Base-by-base conservation (phyloP, 768 basidiomycete genomes). In the Ramaria sp. region DNA sequence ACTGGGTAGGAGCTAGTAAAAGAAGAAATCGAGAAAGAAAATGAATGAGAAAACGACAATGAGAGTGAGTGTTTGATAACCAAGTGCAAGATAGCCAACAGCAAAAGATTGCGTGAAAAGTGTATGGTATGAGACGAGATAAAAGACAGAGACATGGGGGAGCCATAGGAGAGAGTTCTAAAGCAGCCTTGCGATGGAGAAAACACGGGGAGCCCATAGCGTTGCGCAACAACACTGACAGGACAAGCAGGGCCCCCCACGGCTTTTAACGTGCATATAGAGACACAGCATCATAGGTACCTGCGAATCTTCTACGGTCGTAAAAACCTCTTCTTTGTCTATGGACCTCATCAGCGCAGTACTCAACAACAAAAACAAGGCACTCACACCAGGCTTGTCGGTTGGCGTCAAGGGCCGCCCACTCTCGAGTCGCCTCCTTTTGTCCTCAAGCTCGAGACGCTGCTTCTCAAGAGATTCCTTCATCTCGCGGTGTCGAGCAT, bases 401-500 rank as follows among this genome's bases (percentile, higher is more conserved):
- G 53, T 45, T 18, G 94, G 95, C 36, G 94, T 96, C 70, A 96
- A 73, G 53, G 94, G 92, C 65, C 95, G 79, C 47, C 95, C 95
- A 60, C 82, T 86, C 74, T 97, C 94, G 69, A 97, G 81, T 65
- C 85, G 83, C 73, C 89, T 78, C 82, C 95, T 96, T 83, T 96
- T 98, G 66, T 98, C 96, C 72, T 99, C 96, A 60, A 99, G 78
- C 64, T 99, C 96, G 56, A 73, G 61, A 60, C 95, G 82, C 69
- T 98, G 96, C 73, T 95, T 96, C 74, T 97, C 96, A 62, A 98
- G 73, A 16, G 95, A 88, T 61, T 99, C 96, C 75, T 98, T 99
- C 96, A 99, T 98, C 70, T 99, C 96, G 69, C 91, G 86, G 77
- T 99, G 96, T 57, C 95, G 84, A 56, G 94, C 88, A 67, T 99